Evolutionary conservation across 352 stramenopile genomes (phyloP).

Genomic region (Phytophthora pinifolia): DNA sequence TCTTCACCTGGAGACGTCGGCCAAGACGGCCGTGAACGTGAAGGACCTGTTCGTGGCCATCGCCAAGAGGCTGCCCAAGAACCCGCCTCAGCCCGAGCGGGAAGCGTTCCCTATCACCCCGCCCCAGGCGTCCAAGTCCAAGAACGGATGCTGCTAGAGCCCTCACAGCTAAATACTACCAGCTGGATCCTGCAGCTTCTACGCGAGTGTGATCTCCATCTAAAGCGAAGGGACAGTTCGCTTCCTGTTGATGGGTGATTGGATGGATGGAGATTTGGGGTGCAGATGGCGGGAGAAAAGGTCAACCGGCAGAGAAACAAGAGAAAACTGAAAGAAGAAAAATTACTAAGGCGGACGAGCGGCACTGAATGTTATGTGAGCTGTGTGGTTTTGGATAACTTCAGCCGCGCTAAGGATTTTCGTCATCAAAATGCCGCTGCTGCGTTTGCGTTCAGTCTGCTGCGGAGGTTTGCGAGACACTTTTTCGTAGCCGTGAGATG

Average conservation of each 20-base stretch:
- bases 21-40: constrained; percentile 99
- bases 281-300: constrained; percentile 10
- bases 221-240: too few relatives aligned
- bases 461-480: neutral
- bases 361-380: constrained; percentile 38
- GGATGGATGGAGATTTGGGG: constrained; percentile 15
- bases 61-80: constrained; percentile 84
- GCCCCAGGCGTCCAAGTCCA: constrained; percentile 74
- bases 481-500: too few relatives aligned
- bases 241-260: constrained; percentile 16
- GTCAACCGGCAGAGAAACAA: constrained; percentile 20
- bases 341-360: constrained; percentile 18
- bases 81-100: constrained; percentile 73
- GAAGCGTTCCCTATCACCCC: constrained; percentile 86
- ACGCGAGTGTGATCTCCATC: constrained; percentile 25
- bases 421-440: constrained; percentile 11
- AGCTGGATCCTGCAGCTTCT: constrained; percentile 34
- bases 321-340: constrained; percentile 20
- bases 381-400: constrained; percentile 38
- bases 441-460: neutral
- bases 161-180: constrained; percentile 28
- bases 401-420: constrained; percentile 27
- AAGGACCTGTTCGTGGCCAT: constrained; percentile 99
- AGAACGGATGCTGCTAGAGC: constrained; percentile 80
- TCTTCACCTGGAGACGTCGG: constrained; percentile 99